phyloP scores from a whole-genome alignment of 2,329 filamentous ascomycete species.

The Ascochyta koolunga region DNA sequence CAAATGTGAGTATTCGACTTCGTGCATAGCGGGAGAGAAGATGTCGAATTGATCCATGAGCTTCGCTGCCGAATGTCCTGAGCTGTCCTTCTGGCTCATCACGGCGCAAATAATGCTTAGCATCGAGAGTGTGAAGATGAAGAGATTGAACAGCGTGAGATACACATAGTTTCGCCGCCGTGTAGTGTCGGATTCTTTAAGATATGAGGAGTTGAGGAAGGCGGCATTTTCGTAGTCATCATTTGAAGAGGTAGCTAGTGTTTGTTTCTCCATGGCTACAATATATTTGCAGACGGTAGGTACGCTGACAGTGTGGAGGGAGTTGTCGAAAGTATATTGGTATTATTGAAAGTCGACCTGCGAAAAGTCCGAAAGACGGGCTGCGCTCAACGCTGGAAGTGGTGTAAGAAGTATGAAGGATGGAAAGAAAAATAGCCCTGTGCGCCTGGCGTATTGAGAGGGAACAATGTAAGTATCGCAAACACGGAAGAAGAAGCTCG shows the following conservation, averaged over 20 bases:
- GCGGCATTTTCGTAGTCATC: conserved; percentile 37
- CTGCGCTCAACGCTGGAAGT: conserved; percentile 20
- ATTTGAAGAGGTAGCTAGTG: conserved; percentile 22
- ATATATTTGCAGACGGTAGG: no score
- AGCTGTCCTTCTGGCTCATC: conserved; percentile 37
- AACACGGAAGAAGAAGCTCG: background rate
- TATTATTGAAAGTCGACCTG: conserved; percentile 24
- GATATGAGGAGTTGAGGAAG: conserved; percentile 34
- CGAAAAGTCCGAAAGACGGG: conserved; percentile 24
- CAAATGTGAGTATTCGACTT: conserved; percentile 34
- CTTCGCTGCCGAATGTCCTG: conserved; percentile 32
- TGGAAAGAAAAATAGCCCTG: background rate
- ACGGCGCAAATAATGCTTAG: conserved; percentile 40
- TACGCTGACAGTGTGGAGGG: no score
- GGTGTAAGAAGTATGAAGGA: conserved; percentile 1
- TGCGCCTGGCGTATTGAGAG: conserved; percentile 3
- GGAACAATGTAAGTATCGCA: conserved; percentile 1
- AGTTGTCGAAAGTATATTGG: background rate
- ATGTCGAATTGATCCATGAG: conserved; percentile 42
- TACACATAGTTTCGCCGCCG: conserved; percentile 34
- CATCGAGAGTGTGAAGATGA: conserved; percentile 41
- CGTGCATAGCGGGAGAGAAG: conserved; percentile 40
- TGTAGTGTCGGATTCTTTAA: conserved; percentile 28
- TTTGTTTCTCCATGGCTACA: conserved; percentile 37
- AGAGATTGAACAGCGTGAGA: conserved; percentile 42